These are phyloP conservation scores for Guadua angustifolia DNA, from an alignment of 176 grass and related monocot genomes.

Conservation along the genomic window DNA sequence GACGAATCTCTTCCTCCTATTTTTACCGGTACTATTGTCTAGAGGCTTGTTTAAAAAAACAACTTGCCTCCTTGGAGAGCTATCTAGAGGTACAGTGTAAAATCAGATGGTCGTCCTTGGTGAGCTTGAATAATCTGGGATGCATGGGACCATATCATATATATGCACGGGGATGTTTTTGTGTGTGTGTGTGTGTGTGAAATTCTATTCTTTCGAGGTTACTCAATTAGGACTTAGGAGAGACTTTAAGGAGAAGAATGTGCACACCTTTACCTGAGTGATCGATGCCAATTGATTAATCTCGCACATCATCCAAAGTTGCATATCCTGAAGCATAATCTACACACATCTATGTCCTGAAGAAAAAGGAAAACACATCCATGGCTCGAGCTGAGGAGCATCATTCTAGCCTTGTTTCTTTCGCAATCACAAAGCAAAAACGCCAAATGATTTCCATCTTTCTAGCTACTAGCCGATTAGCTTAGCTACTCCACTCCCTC, in stretches of 20 bases:
- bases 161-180: neutral
- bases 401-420: conserved; percentile 45
- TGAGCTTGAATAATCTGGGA: conserved; percentile 20
- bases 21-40: neutral
- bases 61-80: neutral
- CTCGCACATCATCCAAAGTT: neutral
- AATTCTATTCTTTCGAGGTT: neutral
- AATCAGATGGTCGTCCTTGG: conserved; percentile 3
- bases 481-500: neutral
- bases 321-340: neutral
- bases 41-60: too few relatives aligned
- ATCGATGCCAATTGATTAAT: neutral
- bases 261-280: conserved; percentile 2
- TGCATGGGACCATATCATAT: neutral
- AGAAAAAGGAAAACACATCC: neutral
- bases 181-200: neutral
- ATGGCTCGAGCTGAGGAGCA: neutral
- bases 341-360: neutral
- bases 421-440: conserved; percentile 27
- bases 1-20: neutral
- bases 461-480: neutral
- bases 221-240: conserved; percentile 21
- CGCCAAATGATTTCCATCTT: neutral
- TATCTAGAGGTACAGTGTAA: neutral
- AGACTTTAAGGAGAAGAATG: conserved; percentile 56